phyloP scores from a whole-genome alignment of 2,329 filamentous ascomycete species.

The Ophiostoma fasciatum region DNA sequence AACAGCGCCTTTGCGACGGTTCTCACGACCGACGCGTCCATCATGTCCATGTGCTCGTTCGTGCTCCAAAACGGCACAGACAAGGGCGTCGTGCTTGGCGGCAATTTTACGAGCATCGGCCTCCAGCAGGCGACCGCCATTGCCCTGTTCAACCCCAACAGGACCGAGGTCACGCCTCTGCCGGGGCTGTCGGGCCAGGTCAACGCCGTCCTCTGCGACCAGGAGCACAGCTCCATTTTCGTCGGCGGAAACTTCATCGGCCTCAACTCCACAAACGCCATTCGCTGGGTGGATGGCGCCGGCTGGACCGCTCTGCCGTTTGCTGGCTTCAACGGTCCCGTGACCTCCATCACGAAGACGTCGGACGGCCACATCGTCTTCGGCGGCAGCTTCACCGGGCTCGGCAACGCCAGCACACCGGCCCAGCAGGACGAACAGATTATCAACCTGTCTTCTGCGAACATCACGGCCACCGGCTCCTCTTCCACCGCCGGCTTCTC shows the following conservation, averaged over 20 bases:
- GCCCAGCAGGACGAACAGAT: slow-evolving; percentile 57
- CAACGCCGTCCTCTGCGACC: slow-evolving; percentile 68
- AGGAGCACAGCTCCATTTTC: slow-evolving; percentile 64
- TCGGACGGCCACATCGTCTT: slow-evolving; percentile 79
- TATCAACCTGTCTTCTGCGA: slow-evolving; percentile 71
- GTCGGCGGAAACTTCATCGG: slow-evolving; percentile 77
- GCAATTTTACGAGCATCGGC: slow-evolving; percentile 88
- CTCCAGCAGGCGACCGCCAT: slow-evolving; percentile 61
- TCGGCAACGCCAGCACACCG: slow-evolving; percentile 64
- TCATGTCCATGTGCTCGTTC: slow-evolving; percentile 78
- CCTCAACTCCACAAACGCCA: slow-evolving; percentile 74
- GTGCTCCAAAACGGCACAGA: slow-evolving; percentile 48
- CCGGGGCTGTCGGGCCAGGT: slow-evolving; percentile 74
- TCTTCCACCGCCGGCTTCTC: slow-evolving; percentile 48
- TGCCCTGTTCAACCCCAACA: slow-evolving; percentile 65
- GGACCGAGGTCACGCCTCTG: slow-evolving; percentile 55
- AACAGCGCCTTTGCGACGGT: slow-evolving; percentile 70
- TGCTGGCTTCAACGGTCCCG: slow-evolving; percentile 85
- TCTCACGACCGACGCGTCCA: slow-evolving; percentile 65
- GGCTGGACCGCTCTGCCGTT: slow-evolving; percentile 77
- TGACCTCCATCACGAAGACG: slow-evolving; percentile 69
- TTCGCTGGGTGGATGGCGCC: slow-evolving; percentile 56
- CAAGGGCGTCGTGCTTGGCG: slow-evolving; percentile 69
- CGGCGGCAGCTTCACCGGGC: slow-evolving; percentile 74
- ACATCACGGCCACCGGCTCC: slow-evolving; percentile 52